Base-by-base conservation (phyloP, 352 stramenopile species). In the Pythium insidiosum region DNA sequence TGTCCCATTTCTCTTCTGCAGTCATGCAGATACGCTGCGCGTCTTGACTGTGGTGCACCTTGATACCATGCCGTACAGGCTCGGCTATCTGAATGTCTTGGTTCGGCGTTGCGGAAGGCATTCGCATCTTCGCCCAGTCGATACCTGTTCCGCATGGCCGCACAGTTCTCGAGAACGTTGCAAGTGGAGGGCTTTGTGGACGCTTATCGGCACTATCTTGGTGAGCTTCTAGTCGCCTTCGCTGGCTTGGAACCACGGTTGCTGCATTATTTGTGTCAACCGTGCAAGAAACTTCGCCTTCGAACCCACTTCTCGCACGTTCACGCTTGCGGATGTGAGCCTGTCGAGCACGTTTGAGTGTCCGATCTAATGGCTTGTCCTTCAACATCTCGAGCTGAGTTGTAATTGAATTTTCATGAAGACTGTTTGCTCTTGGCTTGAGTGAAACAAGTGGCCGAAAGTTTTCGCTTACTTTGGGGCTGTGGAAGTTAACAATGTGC, bases 401-500 rank as follows among this genome's bases (percentile, higher is more conserved):
- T n/a, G n/a, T n/a, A n/a, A n/a, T n/a, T n/a, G n/a, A n/a, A n/a
- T n/a, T n/a, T n/a, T n/a, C n/a, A n/a, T n/a, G n/a, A n/a, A n/a
- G n/a, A n/a, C n/a, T n/a, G 43, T 19, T 50, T 36, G 54, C 41
- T 12, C 22, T 50, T 24, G 28, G 28, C 15, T 20, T 50, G 20
- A 45, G 38, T 7, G 64, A 61, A 10, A 73, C 52, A 6, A 88
- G 49, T 12, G 77, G 68, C 16, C 61, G 66, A 36, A 88, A 88
- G 26, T 84, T 84, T 33, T 90, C 77, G 50, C 74, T 88, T 21
- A 90, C 73, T 49, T 90, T 90, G 2, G 77, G 74, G 36, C 77
- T 89, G 24, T 66, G 58, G 36, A 89, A 89, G 42, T 88, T 80
- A 4, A 88, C 58, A 39, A 90, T 88, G 40, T 90, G 77, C 5